A percentile compares a stretch with the other conserved stretches of the same genome.
These are phyloP conservation scores for Debaryomyces nepalensis DNA, from an alignment of 1,139 yeast species.

Conservation along the genomic window DNA sequence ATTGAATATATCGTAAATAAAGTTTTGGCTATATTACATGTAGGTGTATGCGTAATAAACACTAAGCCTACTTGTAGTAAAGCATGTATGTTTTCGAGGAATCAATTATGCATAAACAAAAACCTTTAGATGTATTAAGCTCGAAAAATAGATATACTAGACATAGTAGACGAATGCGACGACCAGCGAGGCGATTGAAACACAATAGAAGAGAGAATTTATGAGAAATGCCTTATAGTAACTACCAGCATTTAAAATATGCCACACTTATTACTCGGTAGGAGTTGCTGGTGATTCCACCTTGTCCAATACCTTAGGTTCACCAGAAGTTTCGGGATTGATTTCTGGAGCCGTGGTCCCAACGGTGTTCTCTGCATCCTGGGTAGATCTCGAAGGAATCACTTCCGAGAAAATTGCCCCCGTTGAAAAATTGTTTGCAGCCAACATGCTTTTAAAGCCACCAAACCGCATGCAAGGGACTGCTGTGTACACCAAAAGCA, in stretches of 20 bases:
- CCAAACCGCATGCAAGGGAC: constrained; percentile 24
- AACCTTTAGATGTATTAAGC: too few relatives aligned
- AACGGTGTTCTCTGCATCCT: constrained; percentile 3
- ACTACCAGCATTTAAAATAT: not conserved
- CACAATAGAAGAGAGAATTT: too few relatives aligned
- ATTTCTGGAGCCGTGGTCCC: constrained; percentile 1
- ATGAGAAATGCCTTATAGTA: too few relatives aligned
- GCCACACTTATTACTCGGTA: not conserved
- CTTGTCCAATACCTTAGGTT: constrained; percentile 1
- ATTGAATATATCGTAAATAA: too few relatives aligned
- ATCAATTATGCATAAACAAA: too few relatives aligned
- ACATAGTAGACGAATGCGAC: too few relatives aligned
- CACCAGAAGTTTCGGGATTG: constrained; percentile 1
- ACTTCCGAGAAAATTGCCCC: constrained; percentile 17
- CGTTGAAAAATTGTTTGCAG: constrained; percentile 13
- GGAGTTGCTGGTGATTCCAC: constrained; percentile 6
- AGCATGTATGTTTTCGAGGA: too few relatives aligned
- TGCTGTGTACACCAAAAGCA: constrained; percentile 26
- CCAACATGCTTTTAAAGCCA: constrained; percentile 11
- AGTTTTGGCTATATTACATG: too few relatives aligned
- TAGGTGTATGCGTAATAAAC: too few relatives aligned
- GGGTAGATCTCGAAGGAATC: constrained; percentile 9
- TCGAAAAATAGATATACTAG: too few relatives aligned
- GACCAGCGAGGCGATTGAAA: too few relatives aligned
- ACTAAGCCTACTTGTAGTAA: too few relatives aligned